Base-by-base conservation (phyloP, 2,329 filamentous ascomycete genomes). In the Xylaria sp. region DNA sequence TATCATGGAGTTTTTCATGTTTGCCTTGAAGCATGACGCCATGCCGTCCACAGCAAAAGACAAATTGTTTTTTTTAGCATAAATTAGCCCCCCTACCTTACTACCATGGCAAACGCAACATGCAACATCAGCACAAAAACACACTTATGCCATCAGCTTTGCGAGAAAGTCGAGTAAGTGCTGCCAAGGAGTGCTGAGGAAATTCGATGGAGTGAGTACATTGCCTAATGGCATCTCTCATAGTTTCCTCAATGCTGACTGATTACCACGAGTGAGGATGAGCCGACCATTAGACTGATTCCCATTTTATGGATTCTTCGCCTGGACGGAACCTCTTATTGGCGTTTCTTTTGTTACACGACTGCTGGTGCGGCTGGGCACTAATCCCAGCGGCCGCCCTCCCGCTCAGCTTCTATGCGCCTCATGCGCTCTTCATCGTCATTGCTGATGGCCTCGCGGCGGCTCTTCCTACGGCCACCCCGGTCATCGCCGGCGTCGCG, bases 381-480 rank as follows among this genome's bases (percentile, higher is more conserved):
- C 73, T 78, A 85, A 43, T 80, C 81, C 83, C 83, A 87, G 46
- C 85, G 81, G 10, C 79, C 81, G 53, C 80, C 82, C 74, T 91
- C 88, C 69, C 89, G 82, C 78, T 91, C 89, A 34, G 82, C 84
- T 77, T 90, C 89, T 52, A 87, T 78, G 67, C 87, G 79, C 56
- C 83, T 82, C 83, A 85, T 85, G 70, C 84, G 82, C 79, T 89
- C 82, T 73, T 84, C 79, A 62, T 85, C 83, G 60, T 84, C 82
- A n/a, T 76, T 79, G 52, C 74, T 80, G n/a, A 82, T 78, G 36
- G 80, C 82, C 74, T 85, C 85, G 32, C 85, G 81, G 45, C 85
- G 81, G 59, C 82, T 82, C 71, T 84, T 83, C 63, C 85, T 83
- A 63, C 83, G 80, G 41, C 81, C 82, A 8, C 81, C 80, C 30